phyloP scores from a whole-genome alignment of 768 basidiomycete species.

The Naganishia onofrii region DNA sequence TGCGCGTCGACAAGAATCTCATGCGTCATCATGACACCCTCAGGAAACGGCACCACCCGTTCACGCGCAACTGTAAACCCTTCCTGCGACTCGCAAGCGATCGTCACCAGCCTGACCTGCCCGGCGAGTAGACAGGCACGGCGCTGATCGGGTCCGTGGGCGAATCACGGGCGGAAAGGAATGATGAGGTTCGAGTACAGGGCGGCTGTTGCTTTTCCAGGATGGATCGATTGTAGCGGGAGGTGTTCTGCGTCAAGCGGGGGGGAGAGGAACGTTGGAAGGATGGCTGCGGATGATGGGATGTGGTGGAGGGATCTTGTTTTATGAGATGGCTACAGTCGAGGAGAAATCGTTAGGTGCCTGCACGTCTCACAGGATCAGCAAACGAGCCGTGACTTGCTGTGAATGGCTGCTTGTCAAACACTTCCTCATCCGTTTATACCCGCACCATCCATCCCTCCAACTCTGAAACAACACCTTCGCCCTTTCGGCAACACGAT shows the following conservation, averaged over 20 bases:
- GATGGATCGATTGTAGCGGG: slow-evolving; percentile 2
- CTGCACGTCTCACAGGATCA: no score
- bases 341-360: no score
- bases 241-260: slow-evolving; percentile 7
- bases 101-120: slow-evolving; percentile 10
- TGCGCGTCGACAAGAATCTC: slow-evolving; percentile 29
- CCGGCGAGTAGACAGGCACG: slow-evolving; percentile 34
- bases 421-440: slow-evolving; percentile 47
- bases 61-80: slow-evolving; percentile 9
- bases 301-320: slow-evolving; percentile 13
- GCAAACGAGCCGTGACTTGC: slow-evolving; percentile 33
- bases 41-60: not conserved
- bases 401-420: slow-evolving; percentile 35
- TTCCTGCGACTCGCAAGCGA: slow-evolving; percentile 19
- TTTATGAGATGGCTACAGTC: slow-evolving; percentile 11
- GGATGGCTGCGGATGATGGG: slow-evolving; percentile 22
- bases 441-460: slow-evolving; percentile 41
- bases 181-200: slow-evolving; percentile 4
- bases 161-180: not conserved
- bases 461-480: slow-evolving; percentile 28
- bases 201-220: slow-evolving; percentile 3
- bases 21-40: slow-evolving; percentile 13
- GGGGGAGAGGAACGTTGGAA: slow-evolving; percentile 29
- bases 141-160: slow-evolving; percentile 23
- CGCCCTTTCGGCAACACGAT: slow-evolving; percentile 38